These are phyloP conservation scores for Trebouxiophyceae sp. DNA, from an alignment of 163 green algal species.

Conservation along the genomic window DNA sequence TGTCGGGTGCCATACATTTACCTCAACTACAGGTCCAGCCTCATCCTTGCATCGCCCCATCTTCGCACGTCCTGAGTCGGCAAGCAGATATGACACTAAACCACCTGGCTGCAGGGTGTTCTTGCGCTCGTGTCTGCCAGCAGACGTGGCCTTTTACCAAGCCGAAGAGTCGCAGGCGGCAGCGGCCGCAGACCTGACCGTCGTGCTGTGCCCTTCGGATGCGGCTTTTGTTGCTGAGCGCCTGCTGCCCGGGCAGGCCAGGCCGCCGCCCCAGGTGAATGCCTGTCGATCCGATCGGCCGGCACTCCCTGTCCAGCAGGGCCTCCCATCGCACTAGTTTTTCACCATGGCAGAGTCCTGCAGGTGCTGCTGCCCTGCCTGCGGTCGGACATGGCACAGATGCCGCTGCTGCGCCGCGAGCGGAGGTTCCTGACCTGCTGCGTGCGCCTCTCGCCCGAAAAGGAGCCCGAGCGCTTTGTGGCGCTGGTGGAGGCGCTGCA, in stretches of 20 bases:
- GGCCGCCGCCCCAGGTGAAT: no score
- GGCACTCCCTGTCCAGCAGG: no score
- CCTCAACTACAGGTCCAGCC: no score
- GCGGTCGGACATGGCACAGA: conserved; percentile 43
- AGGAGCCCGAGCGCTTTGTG: conserved; percentile 73
- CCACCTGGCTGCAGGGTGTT: background rate
- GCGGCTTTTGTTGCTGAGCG: conserved; percentile 6
- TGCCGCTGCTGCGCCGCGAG: conserved; percentile 17
- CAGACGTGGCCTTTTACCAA: background rate
- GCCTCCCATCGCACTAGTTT: no score
- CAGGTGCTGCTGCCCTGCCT: conserved; percentile 64
- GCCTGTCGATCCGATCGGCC: no score
- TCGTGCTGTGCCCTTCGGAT: conserved; percentile 46
- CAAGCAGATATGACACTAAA: no score
- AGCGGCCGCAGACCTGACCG: conserved; percentile 21
- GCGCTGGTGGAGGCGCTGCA: conserved; percentile 33
- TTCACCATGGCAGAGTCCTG: conserved; percentile 2
- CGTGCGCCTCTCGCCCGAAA: conserved; percentile 71
- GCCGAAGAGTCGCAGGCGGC: conserved; percentile 30
- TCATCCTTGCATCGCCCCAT: no score
- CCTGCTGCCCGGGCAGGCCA: background rate
- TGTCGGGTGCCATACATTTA: no score
- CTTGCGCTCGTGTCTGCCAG: background rate
- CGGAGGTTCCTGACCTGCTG: conserved; percentile 57
- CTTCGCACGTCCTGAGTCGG: no score